These are phyloP conservation scores for Zygoascus flipseniorum DNA, from an alignment of 805 yeast genomes.

Conservation along the genomic window DNA sequence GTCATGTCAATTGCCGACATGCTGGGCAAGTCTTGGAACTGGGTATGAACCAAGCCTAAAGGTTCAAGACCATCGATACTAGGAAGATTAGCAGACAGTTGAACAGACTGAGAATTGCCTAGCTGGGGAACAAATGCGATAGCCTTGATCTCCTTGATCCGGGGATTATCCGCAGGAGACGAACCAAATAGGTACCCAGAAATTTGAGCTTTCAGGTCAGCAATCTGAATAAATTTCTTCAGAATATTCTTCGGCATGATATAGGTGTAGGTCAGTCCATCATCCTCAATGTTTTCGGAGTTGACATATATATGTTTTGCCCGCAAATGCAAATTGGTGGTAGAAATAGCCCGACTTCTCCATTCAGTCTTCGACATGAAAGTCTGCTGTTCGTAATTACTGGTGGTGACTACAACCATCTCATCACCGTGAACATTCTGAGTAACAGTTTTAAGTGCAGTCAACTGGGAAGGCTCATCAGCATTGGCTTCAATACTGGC, in stretches of 20 bases:
- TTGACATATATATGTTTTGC: conserved; percentile 67
- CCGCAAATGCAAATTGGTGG: conserved; percentile 63
- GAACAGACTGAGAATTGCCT: conserved; percentile 59
- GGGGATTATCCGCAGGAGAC: conserved; percentile 63
- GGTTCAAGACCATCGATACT: conserved; percentile 55
- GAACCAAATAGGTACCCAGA: conserved; percentile 75
- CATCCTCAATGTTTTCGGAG: conserved; percentile 48
- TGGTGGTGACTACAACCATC: conserved; percentile 87
- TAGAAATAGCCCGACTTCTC: conserved; percentile 78
- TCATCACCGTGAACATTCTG: conserved; percentile 94
- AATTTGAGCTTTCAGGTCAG: conserved; percentile 75
- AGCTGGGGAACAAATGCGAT: conserved; percentile 83
- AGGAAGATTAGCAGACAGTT: conserved; percentile 41
- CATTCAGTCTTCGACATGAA: conserved; percentile 85
- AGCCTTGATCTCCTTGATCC: conserved; percentile 68
- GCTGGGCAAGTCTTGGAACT: conserved; percentile 51
- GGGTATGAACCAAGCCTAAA: conserved; percentile 93
- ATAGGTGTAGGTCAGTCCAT: conserved; percentile 53
- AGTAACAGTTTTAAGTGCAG: conserved; percentile 75
- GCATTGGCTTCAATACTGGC: conserved; percentile 52
- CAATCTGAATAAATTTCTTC: conserved; percentile 64
- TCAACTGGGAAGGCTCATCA: conserved; percentile 32
- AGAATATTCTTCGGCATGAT: conserved; percentile 77
- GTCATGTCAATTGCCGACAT: conserved; percentile 68
- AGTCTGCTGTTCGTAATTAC: conserved; percentile 74